These are phyloP conservation scores for Eleusine coracana DNA, from an alignment of 176 grass and related monocot species.

Conservation along the genomic window DNA sequence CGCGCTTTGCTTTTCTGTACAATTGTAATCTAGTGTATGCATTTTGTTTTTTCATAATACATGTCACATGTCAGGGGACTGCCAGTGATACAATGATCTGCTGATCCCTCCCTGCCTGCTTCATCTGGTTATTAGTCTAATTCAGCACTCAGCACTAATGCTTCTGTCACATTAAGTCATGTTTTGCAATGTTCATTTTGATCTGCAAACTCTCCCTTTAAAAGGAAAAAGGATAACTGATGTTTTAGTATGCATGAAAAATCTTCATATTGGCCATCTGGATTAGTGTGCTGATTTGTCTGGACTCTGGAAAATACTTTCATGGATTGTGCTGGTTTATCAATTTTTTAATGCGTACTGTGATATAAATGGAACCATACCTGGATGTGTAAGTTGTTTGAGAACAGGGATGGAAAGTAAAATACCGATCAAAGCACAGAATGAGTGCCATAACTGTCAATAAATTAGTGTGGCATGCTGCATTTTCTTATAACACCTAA, in stretches of 20 bases:
- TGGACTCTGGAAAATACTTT: not conserved
- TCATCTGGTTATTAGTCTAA: not conserved
- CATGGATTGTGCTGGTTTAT: not conserved
- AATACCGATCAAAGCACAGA: not conserved
- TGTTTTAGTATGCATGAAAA: not conserved
- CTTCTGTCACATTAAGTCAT: not conserved
- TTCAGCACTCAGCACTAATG: not conserved
- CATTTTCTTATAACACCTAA: not conserved
- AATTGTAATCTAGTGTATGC: not conserved
- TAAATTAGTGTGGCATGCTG: too few relatives aligned
- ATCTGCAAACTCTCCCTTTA: not conserved
- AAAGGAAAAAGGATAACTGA: not conserved
- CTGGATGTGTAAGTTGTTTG: not conserved
- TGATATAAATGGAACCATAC: not conserved
- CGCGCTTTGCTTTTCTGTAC: not conserved
- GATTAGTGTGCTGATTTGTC: not conserved
- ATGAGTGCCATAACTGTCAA: not conserved
- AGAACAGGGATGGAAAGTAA: not conserved
- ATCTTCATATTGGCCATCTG: not conserved
- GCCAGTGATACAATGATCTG: not conserved
- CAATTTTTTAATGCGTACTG: not conserved
- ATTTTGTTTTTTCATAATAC: slow-evolving; percentile 13
- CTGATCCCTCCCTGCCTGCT: not conserved
- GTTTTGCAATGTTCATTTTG: not conserved
- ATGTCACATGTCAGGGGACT: slow-evolving; percentile 18